These are phyloP conservation scores for Ophiostoma ulmi DNA, from an alignment of 2,329 filamentous ascomycete species.

Conservation along the genomic window DNA sequence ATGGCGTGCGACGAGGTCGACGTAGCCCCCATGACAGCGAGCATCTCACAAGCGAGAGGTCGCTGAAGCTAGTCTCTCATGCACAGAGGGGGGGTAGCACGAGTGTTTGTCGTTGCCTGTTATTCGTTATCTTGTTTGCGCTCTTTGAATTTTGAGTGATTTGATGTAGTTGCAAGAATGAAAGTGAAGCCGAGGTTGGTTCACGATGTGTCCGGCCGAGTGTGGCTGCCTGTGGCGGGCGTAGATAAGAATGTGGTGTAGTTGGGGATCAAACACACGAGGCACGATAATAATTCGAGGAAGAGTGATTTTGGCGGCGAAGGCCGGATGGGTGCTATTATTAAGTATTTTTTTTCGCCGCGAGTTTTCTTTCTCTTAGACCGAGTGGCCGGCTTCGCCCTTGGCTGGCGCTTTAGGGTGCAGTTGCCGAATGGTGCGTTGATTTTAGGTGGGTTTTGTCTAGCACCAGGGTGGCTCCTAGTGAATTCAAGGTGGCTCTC, in stretches of 20 bases:
- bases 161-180: not conserved
- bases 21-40: conserved; percentile 25
- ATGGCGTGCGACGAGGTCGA: conserved; percentile 20
- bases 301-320: conserved; percentile 22
- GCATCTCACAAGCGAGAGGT: conserved; percentile 21
- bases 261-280: conserved; percentile 4
- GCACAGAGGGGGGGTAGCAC: not conserved
- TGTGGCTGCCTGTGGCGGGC: conserved; percentile 8
- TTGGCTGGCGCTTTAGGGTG: conserved; percentile 19
- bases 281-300: conserved; percentile 21
- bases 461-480: conserved; percentile 6
- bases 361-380: conserved; percentile 9
- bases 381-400: conserved; percentile 26
- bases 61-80: conserved; percentile 17
- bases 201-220: not conserved
- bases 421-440: conserved; percentile 26
- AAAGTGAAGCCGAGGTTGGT: conserved; percentile 8
- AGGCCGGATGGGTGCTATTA: conserved; percentile 24
- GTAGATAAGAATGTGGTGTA: conserved; percentile 9
- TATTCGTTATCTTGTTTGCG: not conserved
- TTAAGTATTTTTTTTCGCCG: conserved; percentile 26
- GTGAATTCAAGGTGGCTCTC: not conserved
- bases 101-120: not conserved
- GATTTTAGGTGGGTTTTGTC: conserved; percentile 19
- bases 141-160: not conserved